Evolutionary conservation across 2,329 filamentous ascomycete genomes (phyloP).

Genomic region (Penicillium sp.): DNA sequence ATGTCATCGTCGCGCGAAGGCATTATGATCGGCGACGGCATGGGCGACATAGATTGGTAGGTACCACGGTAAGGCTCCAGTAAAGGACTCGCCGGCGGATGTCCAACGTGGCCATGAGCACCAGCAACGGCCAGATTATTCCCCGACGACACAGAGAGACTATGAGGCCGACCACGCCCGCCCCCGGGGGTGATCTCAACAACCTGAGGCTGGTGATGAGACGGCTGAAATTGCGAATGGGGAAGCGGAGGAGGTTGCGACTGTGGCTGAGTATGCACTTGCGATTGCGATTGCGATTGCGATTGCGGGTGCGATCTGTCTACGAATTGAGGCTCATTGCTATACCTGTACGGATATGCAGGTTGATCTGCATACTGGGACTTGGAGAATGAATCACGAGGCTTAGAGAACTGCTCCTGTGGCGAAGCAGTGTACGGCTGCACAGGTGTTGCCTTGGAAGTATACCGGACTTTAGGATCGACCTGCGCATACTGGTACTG

Average conservation of each 20-base stretch:
- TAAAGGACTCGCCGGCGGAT: slow-evolving; percentile 75
- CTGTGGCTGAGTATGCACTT: no score
- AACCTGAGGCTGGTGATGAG: slow-evolving; percentile 29
- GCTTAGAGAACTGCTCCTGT: slow-evolving; percentile 27
- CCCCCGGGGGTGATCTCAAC: slow-evolving; percentile 36
- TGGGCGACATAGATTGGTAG: slow-evolving; percentile 90
- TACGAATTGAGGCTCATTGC: slow-evolving; percentile 17
- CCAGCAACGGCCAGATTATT: slow-evolving; percentile 39
- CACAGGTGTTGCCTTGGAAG: slow-evolving; percentile 27
- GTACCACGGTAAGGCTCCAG: slow-evolving; percentile 91
- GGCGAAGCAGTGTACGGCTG: slow-evolving; percentile 26
- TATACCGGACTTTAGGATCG: slow-evolving; percentile 40
- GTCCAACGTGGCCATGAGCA: slow-evolving; percentile 28
- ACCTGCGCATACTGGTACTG: slow-evolving; percentile 42
- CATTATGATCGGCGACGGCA: slow-evolving; percentile 76
- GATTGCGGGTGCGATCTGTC: slow-evolving; percentile 3
- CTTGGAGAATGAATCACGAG: slow-evolving; percentile 26
- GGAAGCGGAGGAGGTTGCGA: slow-evolving; percentile 2
- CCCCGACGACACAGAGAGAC: slow-evolving; percentile 39
- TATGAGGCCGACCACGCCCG: slow-evolving; percentile 29
- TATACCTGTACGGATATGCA: slow-evolving; percentile 23
- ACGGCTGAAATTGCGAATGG: slow-evolving; percentile 4
- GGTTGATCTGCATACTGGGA: slow-evolving; percentile 15
- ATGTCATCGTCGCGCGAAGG: slow-evolving; percentile 55
- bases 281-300: slow-evolving; percentile 5